Evolutionary conservation across 352 stramenopile genomes (phyloP).

Genomic region (Thalassiosira livingstoniorum): DNA sequence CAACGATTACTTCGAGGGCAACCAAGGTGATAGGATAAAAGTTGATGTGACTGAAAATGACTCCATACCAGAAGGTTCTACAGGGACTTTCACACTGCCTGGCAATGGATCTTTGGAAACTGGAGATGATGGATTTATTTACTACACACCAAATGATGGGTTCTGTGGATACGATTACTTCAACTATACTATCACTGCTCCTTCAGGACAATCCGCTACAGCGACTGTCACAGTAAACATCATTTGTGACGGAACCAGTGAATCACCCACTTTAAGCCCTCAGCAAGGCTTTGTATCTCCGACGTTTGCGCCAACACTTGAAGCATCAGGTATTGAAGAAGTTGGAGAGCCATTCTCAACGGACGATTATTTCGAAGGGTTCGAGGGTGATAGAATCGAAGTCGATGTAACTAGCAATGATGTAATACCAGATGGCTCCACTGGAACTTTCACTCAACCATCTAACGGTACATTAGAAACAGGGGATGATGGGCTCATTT

Average conservation of each 20-base stretch:
- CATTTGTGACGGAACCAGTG: too few relatives aligned
- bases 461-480: not conserved
- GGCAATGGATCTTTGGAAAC: not conserved
- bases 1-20: slow-evolving; percentile 9
- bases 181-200: slow-evolving; percentile 8
- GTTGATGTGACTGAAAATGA: slow-evolving; percentile 6
- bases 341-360: too few relatives aligned
- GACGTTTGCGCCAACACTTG: too few relatives aligned
- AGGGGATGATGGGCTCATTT: not conserved
- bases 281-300: too few relatives aligned
- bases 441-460: not conserved
- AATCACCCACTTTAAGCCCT: too few relatives aligned
- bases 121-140: slow-evolving; percentile 3
- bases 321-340: too few relatives aligned
- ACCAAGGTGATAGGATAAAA: slow-evolving; percentile 6
- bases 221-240: slow-evolving; percentile 9
- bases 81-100: slow-evolving; percentile 1
- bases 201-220: not conserved
- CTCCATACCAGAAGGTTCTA: not conserved
- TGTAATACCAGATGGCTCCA: slow-evolving; percentile 23
- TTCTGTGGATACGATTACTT: slow-evolving; percentile 22
- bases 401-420: too few relatives aligned
- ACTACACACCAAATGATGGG: slow-evolving; percentile 18
- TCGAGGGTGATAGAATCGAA: too few relatives aligned
- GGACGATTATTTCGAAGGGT: too few relatives aligned